phyloP scores from a whole-genome alignment of 2,329 filamentous ascomycete species.

The Penicillium sp. region DNA sequence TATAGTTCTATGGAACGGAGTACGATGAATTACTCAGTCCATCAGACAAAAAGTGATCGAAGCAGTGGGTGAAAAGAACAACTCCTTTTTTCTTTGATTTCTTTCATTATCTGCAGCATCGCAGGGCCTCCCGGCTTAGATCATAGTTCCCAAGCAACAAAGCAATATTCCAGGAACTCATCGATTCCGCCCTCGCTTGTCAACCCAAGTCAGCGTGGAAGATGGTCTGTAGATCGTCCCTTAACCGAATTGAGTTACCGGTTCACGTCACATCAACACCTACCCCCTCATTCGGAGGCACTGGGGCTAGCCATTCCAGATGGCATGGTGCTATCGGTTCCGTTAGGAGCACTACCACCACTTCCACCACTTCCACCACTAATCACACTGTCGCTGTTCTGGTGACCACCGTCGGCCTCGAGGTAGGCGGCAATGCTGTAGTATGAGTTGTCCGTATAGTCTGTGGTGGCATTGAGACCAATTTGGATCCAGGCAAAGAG shows the following conservation, averaged over 20 bases:
- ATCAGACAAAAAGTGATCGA: background rate
- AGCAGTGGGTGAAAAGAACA: background rate
- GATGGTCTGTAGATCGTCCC: background rate
- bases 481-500: constrained; percentile 56
- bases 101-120: background rate
- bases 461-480: constrained; percentile 49
- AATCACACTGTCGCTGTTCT: constrained; percentile 16
- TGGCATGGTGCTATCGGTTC: constrained; percentile 15
- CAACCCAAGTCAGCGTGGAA: background rate
- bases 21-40: background rate
- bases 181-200: background rate
- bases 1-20: background rate
- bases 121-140: no score
- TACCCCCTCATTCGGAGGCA: background rate
- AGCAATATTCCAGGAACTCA: background rate
- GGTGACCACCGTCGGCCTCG: constrained; percentile 23
- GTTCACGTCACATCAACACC: background rate
- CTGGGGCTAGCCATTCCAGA: constrained; percentile 4
- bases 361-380: background rate
- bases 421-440: constrained; percentile 27
- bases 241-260: background rate
- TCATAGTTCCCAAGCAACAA: background rate
- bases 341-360: background rate
- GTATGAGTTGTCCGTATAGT: constrained; percentile 27
- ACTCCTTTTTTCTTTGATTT: background rate